These are phyloP conservation scores for Nakazawaea sp. DNA, from an alignment of 805 yeast genomes.

Conservation along the genomic window DNA sequence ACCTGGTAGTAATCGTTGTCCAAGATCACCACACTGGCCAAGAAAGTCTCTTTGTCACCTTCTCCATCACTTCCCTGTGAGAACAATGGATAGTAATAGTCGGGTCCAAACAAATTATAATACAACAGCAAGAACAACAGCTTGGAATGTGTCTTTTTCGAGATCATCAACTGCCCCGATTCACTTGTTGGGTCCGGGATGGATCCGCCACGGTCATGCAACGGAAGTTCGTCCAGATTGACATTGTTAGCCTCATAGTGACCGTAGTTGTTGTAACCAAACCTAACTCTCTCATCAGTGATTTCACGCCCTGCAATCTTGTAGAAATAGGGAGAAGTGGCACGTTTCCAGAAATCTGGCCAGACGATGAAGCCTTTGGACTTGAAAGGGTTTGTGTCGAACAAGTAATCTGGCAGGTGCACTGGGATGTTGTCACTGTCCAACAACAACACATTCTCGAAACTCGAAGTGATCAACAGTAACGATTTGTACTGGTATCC, in stretches of 20 bases:
- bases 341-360: slow-evolving; percentile 44
- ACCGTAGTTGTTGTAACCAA: slow-evolving; percentile 31
- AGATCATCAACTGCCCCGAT: slow-evolving; percentile 57
- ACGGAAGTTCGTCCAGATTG: slow-evolving; percentile 27
- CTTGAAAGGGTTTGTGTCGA: slow-evolving; percentile 48
- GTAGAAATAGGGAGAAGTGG: slow-evolving; percentile 42
- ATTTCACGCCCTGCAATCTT: slow-evolving; percentile 40
- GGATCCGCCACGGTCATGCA: slow-evolving; percentile 53
- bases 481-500: slow-evolving; percentile 68
- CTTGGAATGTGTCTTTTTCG: slow-evolving; percentile 47
- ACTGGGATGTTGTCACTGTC: slow-evolving; percentile 78
- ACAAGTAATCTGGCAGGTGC: slow-evolving; percentile 53
- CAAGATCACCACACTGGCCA: slow-evolving; percentile 53
- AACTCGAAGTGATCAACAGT: slow-evolving; percentile 65
- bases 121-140: slow-evolving; percentile 49
- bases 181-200: slow-evolving; percentile 61
- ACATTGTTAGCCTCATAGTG: slow-evolving; percentile 24
- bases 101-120: slow-evolving; percentile 56
- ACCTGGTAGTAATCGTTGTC: slow-evolving; percentile 54
- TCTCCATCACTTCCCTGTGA: slow-evolving; percentile 44
- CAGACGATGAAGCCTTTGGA: slow-evolving; percentile 44
- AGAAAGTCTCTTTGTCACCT: slow-evolving; percentile 56
- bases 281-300: slow-evolving; percentile 31
- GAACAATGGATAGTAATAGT: slow-evolving; percentile 45
- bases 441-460: slow-evolving; percentile 61